Base-by-base conservation (phyloP, 768 basidiomycete species). In the Psilocybe tampanensis region DNA sequence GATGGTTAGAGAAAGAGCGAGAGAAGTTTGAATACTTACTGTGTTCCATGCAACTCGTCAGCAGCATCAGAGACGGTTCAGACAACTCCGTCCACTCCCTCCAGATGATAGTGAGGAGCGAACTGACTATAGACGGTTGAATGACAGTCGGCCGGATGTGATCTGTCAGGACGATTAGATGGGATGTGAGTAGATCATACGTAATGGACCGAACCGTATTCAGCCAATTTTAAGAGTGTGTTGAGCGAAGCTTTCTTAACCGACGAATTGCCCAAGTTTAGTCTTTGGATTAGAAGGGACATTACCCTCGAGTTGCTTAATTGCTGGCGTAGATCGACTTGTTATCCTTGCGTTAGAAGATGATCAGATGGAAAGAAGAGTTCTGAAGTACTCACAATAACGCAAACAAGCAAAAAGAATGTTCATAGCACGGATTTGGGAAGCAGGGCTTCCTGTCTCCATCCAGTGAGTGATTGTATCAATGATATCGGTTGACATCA, bases 311-410 rank as follows among this genome's bases (percentile, higher is more conserved):
- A 56, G 43, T 24, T 47, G 5, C 22, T 45, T 12, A 56, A 15
- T 12, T 44, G 23, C 34, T 56, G 55, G 3, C 55, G 55, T 2
- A 56, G 36, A 45, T 56, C 55, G 15, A 56, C 55, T 56, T 17
- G 7, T 15, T 2, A 3, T 13, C 12, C 21, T 34, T 12, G 12
- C 2, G 9, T 45, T 17, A 39, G 48, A 22, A 56, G n/a, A n/a
- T n/a, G n/a, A n/a, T n/a, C n/a, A n/a, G n/a, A 13, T 11, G 19
- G 8, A 17, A 45, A 7, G 8, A 44, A 1, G 41, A 3, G 15
- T 21, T 23, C 11, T 21, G 9, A 23, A 44, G 32, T 17, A 34
- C 55, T 33, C 22, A 56, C 55, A 56, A 34, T 56, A 56, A 7
- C 32, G 49, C 19, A 51, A 19, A 18, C 49, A 51, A 26, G 39